phyloP scores from a whole-genome alignment of 2,329 filamentous ascomycete species.

The Trichoderma sp. region DNA sequence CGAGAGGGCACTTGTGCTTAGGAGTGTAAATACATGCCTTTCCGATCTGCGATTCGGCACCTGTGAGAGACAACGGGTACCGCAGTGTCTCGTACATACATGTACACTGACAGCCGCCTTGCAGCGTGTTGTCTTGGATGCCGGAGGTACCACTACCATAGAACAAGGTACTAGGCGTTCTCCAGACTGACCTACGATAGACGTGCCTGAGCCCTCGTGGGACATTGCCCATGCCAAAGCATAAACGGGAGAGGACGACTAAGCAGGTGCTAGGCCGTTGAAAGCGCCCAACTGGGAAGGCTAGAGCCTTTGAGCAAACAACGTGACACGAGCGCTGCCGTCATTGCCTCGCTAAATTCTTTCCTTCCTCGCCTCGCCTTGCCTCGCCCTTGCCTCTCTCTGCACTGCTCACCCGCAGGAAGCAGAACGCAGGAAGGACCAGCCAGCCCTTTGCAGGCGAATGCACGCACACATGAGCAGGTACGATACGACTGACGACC shows the following conservation, averaged over 20 bases:
- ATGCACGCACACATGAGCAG: constrained; percentile 4
- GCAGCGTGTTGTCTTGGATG: not conserved
- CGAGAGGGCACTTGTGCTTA: not conserved
- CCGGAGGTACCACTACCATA: not conserved
- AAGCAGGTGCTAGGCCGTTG: not conserved
- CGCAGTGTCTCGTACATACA: not conserved
- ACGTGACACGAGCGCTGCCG: not conserved
- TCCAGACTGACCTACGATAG: not conserved
- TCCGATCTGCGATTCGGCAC: not conserved
- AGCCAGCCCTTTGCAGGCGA: not conserved
- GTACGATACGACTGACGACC: not conserved
- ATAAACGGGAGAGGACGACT: not conserved
- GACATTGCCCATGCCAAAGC: not conserved
- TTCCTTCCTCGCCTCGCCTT: not conserved
- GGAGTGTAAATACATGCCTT: not conserved
- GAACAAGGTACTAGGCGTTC: not conserved
- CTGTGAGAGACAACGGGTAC: not conserved
- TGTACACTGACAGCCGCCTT: not conserved
- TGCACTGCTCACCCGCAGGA: not conserved
- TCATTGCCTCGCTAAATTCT: not conserved
- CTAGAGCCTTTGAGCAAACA: not conserved
- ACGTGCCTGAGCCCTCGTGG: constrained; percentile 6
- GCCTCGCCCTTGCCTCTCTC: not conserved
- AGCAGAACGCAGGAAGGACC: not conserved
- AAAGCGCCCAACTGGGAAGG: not conserved